Evolutionary conservation across 345 rosid species (phyloP), one percentile per base, ranked within the genome.

Genomic region (Microthlaspi erraticum): DNA sequence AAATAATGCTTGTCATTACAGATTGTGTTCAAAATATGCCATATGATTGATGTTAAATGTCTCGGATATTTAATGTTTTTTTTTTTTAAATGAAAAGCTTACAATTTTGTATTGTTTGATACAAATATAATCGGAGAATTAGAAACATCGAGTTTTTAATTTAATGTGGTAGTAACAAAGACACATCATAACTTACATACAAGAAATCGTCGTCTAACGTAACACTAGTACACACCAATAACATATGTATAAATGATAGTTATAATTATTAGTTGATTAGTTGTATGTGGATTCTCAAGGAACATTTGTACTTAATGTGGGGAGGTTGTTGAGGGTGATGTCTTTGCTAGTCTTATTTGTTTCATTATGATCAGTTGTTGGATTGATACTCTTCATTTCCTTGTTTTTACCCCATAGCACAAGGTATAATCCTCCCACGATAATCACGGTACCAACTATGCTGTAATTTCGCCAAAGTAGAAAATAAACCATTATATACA

Each of bases 371-470:
- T 65, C 71, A 44, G 37, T 46, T 1, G 58, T 57, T 29, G 66
- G 42, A 18, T 11, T 5, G 37, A 31, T 57, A 46, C 60, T 63
- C 77, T 79, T 71, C 76, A 62, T 58, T 78, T 84, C 87, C 64
- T 73, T 69, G 74, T 73, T 60, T 60, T 80, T 84, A 37, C 81
- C 85, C 87, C 87, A 84, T 9, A 84, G 60, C 71, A 81, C 87
- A 51, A 59, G 46, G 43, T 84, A 84, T 50, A 84, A 53, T 32
- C 83, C 87, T 52, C 68, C 38, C 31, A 81, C 72, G 29, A 81
- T 81, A 33, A 84, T 51, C 18, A 61, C 70, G 7, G 82, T 65
- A 70, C 85, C 85, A 16, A 81, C 5, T 43, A 81, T 37, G 70
- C 83, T 84, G 83, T 55, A 56, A 43, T 45, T 12, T 34, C 17